Evolutionary conservation across 495 filamentous ascomycete genomes (phyloP).

Genomic region (Articulospora tetracladia): DNA sequence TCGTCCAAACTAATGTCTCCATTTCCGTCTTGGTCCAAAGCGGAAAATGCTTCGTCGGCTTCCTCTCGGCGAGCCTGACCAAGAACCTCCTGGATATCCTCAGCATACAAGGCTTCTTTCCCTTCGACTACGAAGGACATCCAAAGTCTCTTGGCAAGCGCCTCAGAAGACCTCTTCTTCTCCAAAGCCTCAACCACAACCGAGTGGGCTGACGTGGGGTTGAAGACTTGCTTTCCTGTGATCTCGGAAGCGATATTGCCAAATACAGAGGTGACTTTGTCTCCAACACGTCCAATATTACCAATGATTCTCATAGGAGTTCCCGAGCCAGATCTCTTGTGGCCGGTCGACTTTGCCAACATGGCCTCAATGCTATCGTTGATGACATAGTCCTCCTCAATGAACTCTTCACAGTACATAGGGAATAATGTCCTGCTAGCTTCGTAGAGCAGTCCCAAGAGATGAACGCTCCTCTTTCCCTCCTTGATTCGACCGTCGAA

Average conservation of each 20-base stretch:
- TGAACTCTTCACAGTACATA: slow-evolving; percentile 85
- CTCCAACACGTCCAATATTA: slow-evolving; percentile 76
- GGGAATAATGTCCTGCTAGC: slow-evolving; percentile 85
- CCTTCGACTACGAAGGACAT: slow-evolving; percentile 97
- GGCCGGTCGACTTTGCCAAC: slow-evolving; percentile 28
- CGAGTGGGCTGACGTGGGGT: slow-evolving; percentile 82
- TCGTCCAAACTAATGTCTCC: slow-evolving; percentile 93
- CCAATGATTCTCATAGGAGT: slow-evolving; percentile 76
- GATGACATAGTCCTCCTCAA: slow-evolving; percentile 87
- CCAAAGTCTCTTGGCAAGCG: slow-evolving; percentile 88
- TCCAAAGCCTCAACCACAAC: slow-evolving; percentile 80
- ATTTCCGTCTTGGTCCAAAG: slow-evolving; percentile 83
- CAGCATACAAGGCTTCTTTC: slow-evolving; percentile 68
- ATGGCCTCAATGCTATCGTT: slow-evolving; percentile 66
- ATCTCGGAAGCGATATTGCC: slow-evolving; percentile 94
- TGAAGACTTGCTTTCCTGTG: slow-evolving; percentile 91
- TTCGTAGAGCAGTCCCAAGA: slow-evolving; percentile 83
- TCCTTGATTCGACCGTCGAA: slow-evolving; percentile 84
- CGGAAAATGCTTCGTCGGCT: slow-evolving; percentile 76
- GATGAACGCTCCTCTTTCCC: slow-evolving; percentile 77
- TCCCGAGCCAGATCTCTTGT: slow-evolving; percentile 51
- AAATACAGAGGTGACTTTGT: slow-evolving; percentile 87
- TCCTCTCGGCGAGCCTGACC: slow-evolving; percentile 65
- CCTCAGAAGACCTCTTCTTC: slow-evolving; percentile 76
- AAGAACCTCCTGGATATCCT: slow-evolving; percentile 86